phyloP scores from a whole-genome alignment of 1,284 basidiomycete species.

The Polyporus tsugae region DNA sequence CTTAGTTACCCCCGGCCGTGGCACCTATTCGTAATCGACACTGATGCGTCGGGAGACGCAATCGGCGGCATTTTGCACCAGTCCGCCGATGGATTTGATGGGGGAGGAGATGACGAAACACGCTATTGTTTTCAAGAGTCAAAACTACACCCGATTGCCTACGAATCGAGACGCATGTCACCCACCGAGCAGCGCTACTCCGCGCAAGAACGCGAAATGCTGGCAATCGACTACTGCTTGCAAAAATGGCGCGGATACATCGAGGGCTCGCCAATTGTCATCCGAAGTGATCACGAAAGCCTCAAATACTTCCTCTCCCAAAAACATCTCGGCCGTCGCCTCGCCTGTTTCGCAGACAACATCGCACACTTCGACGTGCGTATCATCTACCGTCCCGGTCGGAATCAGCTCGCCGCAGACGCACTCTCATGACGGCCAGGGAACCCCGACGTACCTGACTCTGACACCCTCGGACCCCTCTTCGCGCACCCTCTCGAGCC shows the following conservation, averaged over 20 bases:
- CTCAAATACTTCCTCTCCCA: neutral
- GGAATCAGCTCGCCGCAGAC: neutral
- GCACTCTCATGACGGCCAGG: neutral
- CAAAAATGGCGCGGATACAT: constrained; percentile 22
- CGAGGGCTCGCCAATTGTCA: constrained; percentile 3
- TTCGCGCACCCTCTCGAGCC: neutral
- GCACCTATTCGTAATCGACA: constrained; percentile 35
- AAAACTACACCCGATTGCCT: constrained; percentile 40
- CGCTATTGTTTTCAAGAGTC: neutral
- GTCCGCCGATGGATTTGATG: neutral
- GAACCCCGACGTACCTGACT: neutral
- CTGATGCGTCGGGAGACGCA: constrained; percentile 34
- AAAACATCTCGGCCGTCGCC: neutral
- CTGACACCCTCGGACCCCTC: neutral
- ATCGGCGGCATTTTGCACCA: constrained; percentile 36
- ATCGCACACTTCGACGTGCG: neutral
- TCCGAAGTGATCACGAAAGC: neutral
- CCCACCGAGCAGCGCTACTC: constrained; percentile 45
- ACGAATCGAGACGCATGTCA: constrained; percentile 35
- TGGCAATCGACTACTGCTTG: constrained; percentile 29
- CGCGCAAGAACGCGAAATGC: constrained; percentile 47
- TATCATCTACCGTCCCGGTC: neutral
- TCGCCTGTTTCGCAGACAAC: neutral
- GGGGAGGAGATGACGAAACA: neutral
- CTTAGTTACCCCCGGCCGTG: constrained; percentile 39